Base-by-base conservation (phyloP, 495 filamentous ascomycete genomes). In the Neurospora sp. region DNA sequence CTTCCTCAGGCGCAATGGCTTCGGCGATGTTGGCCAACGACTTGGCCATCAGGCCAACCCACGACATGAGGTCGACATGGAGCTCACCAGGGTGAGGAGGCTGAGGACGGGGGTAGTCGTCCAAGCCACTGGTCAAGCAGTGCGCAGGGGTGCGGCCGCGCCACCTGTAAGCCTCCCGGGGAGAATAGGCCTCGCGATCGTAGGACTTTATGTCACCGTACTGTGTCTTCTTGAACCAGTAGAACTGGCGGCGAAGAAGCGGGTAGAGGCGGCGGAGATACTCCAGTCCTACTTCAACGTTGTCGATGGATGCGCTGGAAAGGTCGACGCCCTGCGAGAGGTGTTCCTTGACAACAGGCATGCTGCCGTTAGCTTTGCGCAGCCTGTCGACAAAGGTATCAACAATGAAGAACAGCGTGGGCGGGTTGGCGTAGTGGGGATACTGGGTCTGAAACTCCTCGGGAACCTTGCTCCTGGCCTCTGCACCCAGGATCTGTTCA, bases 11-110 rank as follows among this genome's bases (percentile, higher is more conserved):
- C 68, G 86, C 89, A 41, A 98, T 85, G 10, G 86, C 86, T 14
- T 86, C 82, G 5, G 93, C 94, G 77, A 98, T 91, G 75, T 92
- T 91, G 72, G 88, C 87, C 69, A 99, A 86, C 37, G 90, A 89
- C 70, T 91, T 87, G 39, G 93, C 91, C 93, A 97, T 96, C 87
- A 97, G 89, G 44, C 95, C 96, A 86, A 99, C 91, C 96, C 96
- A 99, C 68, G 92, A 94, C 75, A 98, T 91, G 38, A 98, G 86
- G 83, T 99, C 96, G 46, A 95, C 91, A 80, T 99, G 95, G 73
- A 99, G 87, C 87, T 99, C 96, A 78, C 94, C 96, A 3, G 96
- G 96, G 81, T 99, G 96, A n/a, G 96, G 96, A 9, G 96, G 96
- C 77, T 97, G 94, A 31, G 96, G 86, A 48, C 96, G 90, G 65